Base-by-base conservation (phyloP, 805 yeast species). In the Pichia paraexigua region DNA sequence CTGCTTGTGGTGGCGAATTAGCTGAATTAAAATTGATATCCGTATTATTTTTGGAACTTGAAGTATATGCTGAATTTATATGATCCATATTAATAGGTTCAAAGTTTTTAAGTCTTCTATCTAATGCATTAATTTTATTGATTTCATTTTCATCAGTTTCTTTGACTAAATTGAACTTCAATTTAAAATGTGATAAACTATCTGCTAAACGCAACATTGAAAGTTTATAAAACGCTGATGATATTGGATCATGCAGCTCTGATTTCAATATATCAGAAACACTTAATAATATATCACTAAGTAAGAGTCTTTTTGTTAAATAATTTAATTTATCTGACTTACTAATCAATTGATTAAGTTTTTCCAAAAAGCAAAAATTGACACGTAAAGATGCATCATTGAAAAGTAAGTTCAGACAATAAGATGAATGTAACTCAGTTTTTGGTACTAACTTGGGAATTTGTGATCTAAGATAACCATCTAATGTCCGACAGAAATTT, bases 341-440 rank as follows among this genome's bases (percentile, higher is more conserved):
- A 25, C 28, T 21, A 9, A 37, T 13, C 17, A 46, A 21, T 21
- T 17, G 17, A 7, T 25, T 18, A 15, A 50, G 15, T 21, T 22
- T 39, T 1, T 20, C 15, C 12, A 22, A 37, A n/a, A 50, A 22
- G 15, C 17, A 24, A 2, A 10, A 5, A 43, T 50, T 22, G 17
- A 50, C 35, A 17, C 40, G 40, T 30, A 13, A 43, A 9, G 43
- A 43, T 20, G 50, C 50, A 12, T 50, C 46, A 42, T 46, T 47
- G 21, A 50, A 50, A 27, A 27, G 32, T 18, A 51, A 22, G 22
- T 44, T 50, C 28, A 41, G 2, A 22, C 48, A 45, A 45, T 20
- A 49, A 17, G 32, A 37, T 28, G 42, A 35, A n/a, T 49, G 30
- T n/a, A 22, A 2, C 9, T 44, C 42, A 4, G 22, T 32, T 18